Conservation (phyloP, 2,329 filamentous ascomycete genomes). For the Trichoderma guizhouense region DNA sequence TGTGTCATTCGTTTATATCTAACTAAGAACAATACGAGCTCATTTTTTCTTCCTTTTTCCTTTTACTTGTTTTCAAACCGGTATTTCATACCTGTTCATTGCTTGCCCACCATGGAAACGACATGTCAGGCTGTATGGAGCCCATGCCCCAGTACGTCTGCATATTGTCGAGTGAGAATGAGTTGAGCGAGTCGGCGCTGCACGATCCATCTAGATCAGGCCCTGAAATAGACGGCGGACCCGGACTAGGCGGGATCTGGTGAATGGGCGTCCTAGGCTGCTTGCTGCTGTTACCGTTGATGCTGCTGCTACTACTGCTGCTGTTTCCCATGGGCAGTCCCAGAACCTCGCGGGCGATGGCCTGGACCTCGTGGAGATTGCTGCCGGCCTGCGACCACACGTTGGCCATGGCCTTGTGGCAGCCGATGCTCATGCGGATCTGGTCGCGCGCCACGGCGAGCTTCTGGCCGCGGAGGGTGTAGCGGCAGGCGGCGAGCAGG, state of each 20-base stretch:
- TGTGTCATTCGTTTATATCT: not conserved
- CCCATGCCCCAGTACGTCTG: conserved; percentile 12
- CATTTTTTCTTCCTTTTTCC: not conserved
- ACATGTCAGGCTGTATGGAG: not conserved
- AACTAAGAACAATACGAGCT: not conserved
- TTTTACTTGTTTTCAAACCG: not conserved
- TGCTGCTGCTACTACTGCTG: not conserved
- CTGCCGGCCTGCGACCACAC: conserved; percentile 37
- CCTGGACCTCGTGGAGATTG: conserved; percentile 39
- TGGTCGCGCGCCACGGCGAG: conserved; percentile 38
- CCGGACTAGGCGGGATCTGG: not conserved
- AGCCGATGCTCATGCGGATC: conserved; percentile 41
- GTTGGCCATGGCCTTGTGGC: conserved; percentile 34
- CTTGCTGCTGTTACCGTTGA: not conserved
- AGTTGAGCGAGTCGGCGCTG: not conserved
- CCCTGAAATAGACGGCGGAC: not conserved
- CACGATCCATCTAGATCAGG: not conserved
- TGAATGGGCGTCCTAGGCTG: not conserved
- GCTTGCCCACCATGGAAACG: conserved; percentile 10
- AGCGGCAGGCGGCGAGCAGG: conserved; percentile 37
- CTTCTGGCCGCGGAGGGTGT: conserved; percentile 31
- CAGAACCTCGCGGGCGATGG: conserved; percentile 35
- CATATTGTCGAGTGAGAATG: conserved; percentile 5
- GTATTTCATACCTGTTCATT: not conserved
- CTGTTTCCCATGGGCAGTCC: not conserved